Percentiles rank a stretch among this genome's conserved stretches.
Evolutionary conservation across 2,329 filamentous ascomycete genomes (phyloP).

Genomic region (Pseudogymnoascus sp.): DNA sequence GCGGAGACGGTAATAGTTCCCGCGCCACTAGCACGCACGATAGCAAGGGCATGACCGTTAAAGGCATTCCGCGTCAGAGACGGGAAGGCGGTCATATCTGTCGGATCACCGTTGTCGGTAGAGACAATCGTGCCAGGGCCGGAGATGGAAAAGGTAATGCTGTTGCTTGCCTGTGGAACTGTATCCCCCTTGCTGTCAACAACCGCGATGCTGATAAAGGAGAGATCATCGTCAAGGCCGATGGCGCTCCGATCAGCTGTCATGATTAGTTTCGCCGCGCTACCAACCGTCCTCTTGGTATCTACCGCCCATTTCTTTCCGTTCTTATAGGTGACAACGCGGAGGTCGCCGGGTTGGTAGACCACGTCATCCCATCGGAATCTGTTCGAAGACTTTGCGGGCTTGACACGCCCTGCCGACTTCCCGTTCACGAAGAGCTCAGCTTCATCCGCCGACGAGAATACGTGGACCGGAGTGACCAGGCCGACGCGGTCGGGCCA

Average conservation of each 20-base stretch:
- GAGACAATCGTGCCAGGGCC: slow-evolving; percentile 40
- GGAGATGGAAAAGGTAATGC: slow-evolving; percentile 37
- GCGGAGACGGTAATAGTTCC: slow-evolving; percentile 25
- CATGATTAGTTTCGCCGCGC: slow-evolving; percentile 32
- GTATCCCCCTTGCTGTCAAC: slow-evolving; percentile 37
- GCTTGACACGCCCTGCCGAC: slow-evolving; percentile 36
- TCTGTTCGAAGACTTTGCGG: slow-evolving; percentile 35
- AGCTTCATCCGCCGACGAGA: slow-evolving; percentile 44
- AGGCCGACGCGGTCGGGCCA: slow-evolving; percentile 42
- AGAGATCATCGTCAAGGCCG: slow-evolving; percentile 39
- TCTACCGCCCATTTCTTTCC: slow-evolving; percentile 41
- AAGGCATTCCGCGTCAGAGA: slow-evolving; percentile 35
- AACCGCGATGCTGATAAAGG: slow-evolving; percentile 40
- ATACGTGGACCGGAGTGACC: slow-evolving; percentile 48
- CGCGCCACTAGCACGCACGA: slow-evolving; percentile 30
- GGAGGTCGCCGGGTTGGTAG: slow-evolving; percentile 41
- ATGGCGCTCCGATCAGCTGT: slow-evolving; percentile 36
- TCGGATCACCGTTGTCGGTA: slow-evolving; percentile 46
- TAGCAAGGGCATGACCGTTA: slow-evolving; percentile 35
- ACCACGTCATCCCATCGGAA: slow-evolving; percentile 46
- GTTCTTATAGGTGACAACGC: slow-evolving; percentile 41
- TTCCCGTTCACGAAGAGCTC: slow-evolving; percentile 48
- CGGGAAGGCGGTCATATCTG: slow-evolving; percentile 38
- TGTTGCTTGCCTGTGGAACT: slow-evolving; percentile 37
- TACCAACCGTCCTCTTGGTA: slow-evolving; percentile 36